Evolutionary conservation across 2,329 filamentous ascomycete genomes (phyloP).

Genomic region (Alternaria dauci): DNA sequence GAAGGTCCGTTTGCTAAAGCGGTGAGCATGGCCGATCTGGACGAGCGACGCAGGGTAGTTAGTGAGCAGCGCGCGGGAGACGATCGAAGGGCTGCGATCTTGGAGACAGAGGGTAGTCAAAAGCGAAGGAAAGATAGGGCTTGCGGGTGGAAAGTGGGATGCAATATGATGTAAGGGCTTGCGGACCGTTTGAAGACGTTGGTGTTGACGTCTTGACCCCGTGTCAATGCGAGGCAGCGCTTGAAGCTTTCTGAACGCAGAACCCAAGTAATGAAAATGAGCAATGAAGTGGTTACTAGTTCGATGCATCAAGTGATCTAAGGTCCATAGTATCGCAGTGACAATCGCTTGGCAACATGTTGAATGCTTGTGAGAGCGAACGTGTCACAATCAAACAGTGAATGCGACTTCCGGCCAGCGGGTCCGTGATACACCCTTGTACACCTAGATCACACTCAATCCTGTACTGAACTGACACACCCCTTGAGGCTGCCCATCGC

Average conservation of each 20-base stretch:
- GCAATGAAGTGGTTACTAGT: not conserved
- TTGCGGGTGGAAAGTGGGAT: conserved; percentile 13
- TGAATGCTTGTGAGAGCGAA: not conserved
- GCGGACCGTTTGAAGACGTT: not conserved
- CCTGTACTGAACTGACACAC: not conserved
- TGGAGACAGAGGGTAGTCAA: not conserved
- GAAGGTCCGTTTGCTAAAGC: conserved; percentile 34
- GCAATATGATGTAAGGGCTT: conserved; percentile 29
- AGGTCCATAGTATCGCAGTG: not conserved
- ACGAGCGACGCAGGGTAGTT: conserved; percentile 24
- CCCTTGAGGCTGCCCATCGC: not conserved
- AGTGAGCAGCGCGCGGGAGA: conserved; percentile 10
- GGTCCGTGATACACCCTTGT: not conserved
- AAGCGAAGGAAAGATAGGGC: not conserved
- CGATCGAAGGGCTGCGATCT: not conserved
- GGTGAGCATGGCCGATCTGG: conserved; percentile 27
- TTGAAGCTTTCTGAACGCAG: not conserved
- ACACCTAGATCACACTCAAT: not conserved
- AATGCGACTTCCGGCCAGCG: not conserved
- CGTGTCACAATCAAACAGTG: not conserved
- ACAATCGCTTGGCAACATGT: not conserved
- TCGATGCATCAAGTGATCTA: not conserved
- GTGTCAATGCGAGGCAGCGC: not conserved
- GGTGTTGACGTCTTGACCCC: not conserved
- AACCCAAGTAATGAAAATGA: not conserved